Base-by-base conservation (phyloP, 2,329 filamentous ascomycete genomes). In the Falciphora oryzae region DNA sequence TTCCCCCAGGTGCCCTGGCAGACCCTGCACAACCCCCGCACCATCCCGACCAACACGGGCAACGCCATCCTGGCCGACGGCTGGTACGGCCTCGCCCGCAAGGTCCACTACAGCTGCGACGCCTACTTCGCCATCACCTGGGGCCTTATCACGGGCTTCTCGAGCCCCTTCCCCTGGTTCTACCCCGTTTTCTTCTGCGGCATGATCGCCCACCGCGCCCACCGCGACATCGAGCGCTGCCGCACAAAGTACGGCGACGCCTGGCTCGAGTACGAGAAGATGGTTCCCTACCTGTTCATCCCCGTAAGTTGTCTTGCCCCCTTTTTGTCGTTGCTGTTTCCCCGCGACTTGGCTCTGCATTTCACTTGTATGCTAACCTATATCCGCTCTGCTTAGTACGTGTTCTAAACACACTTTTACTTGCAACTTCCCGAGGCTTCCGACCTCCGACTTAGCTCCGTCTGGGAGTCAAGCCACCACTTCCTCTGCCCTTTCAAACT, bases 101-200 rank as follows among this genome's bases (percentile, higher is more conserved):
- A 92, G 79, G 84, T 91, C 62, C 90, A 94, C 76, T 95, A 95
- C 77, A 88, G 89, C 1, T 92, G 89, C 74, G 91, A 95, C 75
- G 76, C 89, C 6, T 93, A 85, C 79, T 94, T 94, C 72, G 89
- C 91, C 8, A 74, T 91, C 64, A 85, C 81, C 67, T 95, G 91
- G 91, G 91, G 88, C 29, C 76, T 93, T n/a, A 88, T 94, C 69
- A 92, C 89, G 3, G 91, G 91, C 14, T 93, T 94, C 77, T 65
- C 68, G 70, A 92, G 89, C 71, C 91, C 91, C 0, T 94, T 96
- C 77, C 92, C 92, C 0, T 96, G 92, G 91, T 96, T 96, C 77
- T 95, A 96, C 73, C 90, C 91, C 0, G 75, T 91, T 59, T 96
- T 96, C 81, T 96, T 96, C 75, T 80, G 81, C 50, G 79, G 79